Evolutionary conservation across 495 filamentous ascomycete species (phyloP).

Genomic region (Aspergillus nanangensis): DNA sequence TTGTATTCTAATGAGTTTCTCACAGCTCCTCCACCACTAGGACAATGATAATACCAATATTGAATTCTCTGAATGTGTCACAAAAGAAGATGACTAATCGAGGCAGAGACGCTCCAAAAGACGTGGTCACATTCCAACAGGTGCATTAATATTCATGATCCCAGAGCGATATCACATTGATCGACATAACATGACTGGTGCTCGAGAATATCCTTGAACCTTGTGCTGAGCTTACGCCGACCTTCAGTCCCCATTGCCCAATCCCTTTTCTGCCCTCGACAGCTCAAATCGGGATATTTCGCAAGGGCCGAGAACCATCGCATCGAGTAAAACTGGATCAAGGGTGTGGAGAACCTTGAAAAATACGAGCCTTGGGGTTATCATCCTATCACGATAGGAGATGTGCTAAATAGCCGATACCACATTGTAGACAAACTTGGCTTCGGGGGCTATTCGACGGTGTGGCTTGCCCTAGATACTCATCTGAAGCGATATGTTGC

Average conservation of each 20-base stretch:
- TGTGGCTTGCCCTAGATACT: constrained; percentile 51
- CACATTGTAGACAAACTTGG: constrained; percentile 50
- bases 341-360: constrained; percentile 25
- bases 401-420: constrained; percentile 29
- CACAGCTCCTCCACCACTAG: too few relatives aligned
- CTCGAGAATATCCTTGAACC: not conserved
- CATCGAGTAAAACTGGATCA: constrained; percentile 28
- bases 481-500: constrained; percentile 25
- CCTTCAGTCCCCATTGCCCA: not conserved
- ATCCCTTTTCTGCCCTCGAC: not conserved
- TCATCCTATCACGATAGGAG: constrained; percentile 45
- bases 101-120: too few relatives aligned
- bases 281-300: not conserved
- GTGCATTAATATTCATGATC: too few relatives aligned
- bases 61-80: too few relatives aligned
- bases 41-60: too few relatives aligned
- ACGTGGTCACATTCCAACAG: too few relatives aligned
- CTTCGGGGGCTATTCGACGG: constrained; percentile 45
- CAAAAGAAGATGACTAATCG: too few relatives aligned
- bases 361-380: constrained; percentile 30
- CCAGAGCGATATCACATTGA: too few relatives aligned
- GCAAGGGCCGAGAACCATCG: constrained; percentile 1
- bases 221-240: not conserved
- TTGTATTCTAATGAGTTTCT: too few relatives aligned
- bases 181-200: not conserved